phyloP scores from a whole-genome alignment of 2,329 filamentous ascomycete species.

The Dothiorella sarmentorum region DNA sequence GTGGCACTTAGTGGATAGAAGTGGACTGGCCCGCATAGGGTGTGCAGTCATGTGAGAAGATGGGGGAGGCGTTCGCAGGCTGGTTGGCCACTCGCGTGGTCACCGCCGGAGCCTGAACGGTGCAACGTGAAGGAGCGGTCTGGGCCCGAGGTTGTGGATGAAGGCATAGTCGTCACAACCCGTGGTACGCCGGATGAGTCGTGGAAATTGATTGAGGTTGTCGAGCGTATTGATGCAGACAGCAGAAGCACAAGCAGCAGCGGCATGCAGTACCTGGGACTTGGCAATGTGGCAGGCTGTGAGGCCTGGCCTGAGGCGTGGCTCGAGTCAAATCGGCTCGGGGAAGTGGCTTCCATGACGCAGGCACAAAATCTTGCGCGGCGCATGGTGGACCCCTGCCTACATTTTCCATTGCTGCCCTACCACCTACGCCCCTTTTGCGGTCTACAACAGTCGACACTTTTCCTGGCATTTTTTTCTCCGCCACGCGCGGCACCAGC shows the following conservation, averaged over 20 bases:
- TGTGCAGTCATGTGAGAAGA: conserved; percentile 17
- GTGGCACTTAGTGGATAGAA: conserved; percentile 8
- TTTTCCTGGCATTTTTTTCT: not conserved
- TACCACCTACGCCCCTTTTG: conserved; percentile 6
- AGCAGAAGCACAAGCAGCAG: not conserved
- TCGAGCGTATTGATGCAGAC: not conserved
- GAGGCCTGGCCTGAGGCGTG: not conserved
- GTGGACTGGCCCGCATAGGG: conserved; percentile 14
- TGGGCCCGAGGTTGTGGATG: conserved; percentile 15
- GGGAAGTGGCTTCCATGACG: conserved; percentile 13
- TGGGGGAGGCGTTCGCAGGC: conserved; percentile 12
- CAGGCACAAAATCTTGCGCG: conserved; percentile 4
- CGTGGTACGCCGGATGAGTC: not conserved
- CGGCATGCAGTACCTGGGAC: not conserved
- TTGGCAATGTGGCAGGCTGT: too few relatives aligned
- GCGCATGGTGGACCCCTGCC: not conserved
- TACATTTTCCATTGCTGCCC: not conserved
- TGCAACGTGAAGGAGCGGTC: conserved; percentile 18
- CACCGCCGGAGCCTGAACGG: conserved; percentile 9
- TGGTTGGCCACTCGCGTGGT: conserved; percentile 12
- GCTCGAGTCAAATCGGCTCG: not conserved
- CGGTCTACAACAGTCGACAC: not conserved
- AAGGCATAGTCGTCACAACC: not conserved
- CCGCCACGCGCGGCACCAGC: not conserved
- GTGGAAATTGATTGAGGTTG: not conserved